Base-by-base conservation (phyloP, 2,329 filamentous ascomycete genomes). In the Whalleya microplaca region DNA sequence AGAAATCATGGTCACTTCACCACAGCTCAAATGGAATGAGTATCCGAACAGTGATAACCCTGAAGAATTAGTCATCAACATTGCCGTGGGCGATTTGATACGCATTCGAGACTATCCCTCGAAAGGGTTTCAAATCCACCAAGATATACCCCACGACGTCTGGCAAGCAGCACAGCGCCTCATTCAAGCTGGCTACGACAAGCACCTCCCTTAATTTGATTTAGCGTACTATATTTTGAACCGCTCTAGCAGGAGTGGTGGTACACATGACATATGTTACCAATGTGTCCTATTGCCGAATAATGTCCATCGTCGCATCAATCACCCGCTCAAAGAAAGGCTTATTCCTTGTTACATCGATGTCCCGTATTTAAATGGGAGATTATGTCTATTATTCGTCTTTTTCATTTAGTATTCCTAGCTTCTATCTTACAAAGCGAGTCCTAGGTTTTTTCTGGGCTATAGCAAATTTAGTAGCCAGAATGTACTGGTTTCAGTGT, bases 61-160 rank as follows among this genome's bases (percentile, higher is more conserved):
- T 2, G 58, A 65, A 41, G 74, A 76, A 3, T 62, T 79, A 40
- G 76, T 80, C 20, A 72, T 73, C 12, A 76, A 71, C 48, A 75
- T 80, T 58, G 77, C 78, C 68, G 75, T 80, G 0, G 78, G 78
- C 1, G 77, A 80, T 55, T 61, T 80, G 32, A 62, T 78, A 7
- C 68, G 78, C 1, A 76, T 80, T 40, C 69, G 66, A 2, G 75
- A 78, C 18, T 80, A 80, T 58, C 74, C 76, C 2, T 69, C 69
- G 0, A 72, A 63, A 49, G 76, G 77, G 2, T 80, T 76, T 53
- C 76, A 80, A 68, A 74, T 78, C 32, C 66, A 68, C 21, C 77
- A 79, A 63, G 67, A 73, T 2, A 78, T 79, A 29, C 76, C 77
- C 0, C 61, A 66, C 0, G 63, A 71, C 14, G 74, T 79, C 2